Base-by-base conservation (phyloP, 805 yeast genomes). In the Kazachstania viticola region DNA sequence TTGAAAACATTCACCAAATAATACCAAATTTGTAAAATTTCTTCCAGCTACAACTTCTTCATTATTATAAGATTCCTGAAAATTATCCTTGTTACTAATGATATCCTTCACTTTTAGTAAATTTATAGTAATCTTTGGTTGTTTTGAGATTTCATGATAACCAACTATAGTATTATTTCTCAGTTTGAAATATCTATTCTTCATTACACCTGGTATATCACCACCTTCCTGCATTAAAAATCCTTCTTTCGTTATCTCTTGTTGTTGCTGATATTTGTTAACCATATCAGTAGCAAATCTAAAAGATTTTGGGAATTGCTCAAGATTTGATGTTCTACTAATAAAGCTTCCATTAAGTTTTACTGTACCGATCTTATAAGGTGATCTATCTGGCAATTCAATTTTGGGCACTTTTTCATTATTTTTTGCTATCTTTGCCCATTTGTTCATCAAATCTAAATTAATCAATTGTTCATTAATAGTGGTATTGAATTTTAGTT, bases 181-280 rank as follows among this genome's bases (percentile, higher is more conserved):
- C n/a, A 87, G 62, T 41, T 70, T 75, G 60, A 78, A 84, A 58
- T 57, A 82, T 35, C 96, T 66, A 41, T 79, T 71, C 43, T 80
- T 72, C 75, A 87, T 73, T 21, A 47, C 30, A 18, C 65, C 61
- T 12, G 66, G 70, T 43, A 91, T 71, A 58, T 87, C 97, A 8
- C 96, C 96, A 14, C 97, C 97, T 48, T 79, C 83, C 58, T 87
- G 97, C 45, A 74, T 73, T 59, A 88, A 60, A 46, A 62, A 76
- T 0, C 96, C 96, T 49, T 79, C 78, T 46, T 61, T 60, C 2
- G 31, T 34, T 14, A 62, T 44, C 5, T 41, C 29, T 40, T 60
- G 47, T 32, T 63, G 67, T 14, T 9, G 4, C 13, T 47, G 46
- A 15, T 58, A 51, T 42, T 68, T 61, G 5, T 52, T 36, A 8